phyloP scores from a whole-genome alignment of 2,329 filamentous ascomycete species.

The Ploettnerulaceae sp. region DNA sequence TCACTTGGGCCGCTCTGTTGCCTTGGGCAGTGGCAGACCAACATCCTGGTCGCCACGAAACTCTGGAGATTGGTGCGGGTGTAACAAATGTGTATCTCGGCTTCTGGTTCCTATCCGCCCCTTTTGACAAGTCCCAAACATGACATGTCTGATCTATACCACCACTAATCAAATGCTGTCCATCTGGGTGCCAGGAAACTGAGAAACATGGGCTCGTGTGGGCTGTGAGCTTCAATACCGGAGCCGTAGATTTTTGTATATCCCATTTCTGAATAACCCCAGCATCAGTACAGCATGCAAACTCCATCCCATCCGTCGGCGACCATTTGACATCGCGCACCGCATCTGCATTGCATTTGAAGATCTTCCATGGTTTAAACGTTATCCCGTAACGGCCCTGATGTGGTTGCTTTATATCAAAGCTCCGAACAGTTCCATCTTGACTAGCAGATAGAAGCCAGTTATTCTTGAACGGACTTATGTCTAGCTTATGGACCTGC shows the following conservation, averaged over 20 bases:
- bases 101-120: conserved; percentile 59
- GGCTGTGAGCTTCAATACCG: conserved; percentile 54
- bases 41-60: conserved; percentile 59
- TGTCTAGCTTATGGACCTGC: conserved; percentile 59
- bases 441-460: conserved; percentile 59
- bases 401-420: conserved; percentile 48
- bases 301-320: conserved; percentile 54
- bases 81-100: conserved; percentile 57
- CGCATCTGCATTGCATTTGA: conserved; percentile 46
- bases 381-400: conserved; percentile 45
- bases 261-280: conserved; percentile 62
- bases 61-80: conserved; percentile 53
- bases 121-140: conserved; percentile 60
- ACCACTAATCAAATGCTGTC: conserved; percentile 59
- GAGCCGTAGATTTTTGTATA: conserved; percentile 48
- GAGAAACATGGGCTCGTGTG: conserved; percentile 56
- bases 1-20: conserved; percentile 55
- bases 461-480: conserved; percentile 54
- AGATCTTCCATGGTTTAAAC: conserved; percentile 36
- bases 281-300: conserved; percentile 60
- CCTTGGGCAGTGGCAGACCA: conserved; percentile 62
- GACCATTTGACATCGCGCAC: conserved; percentile 63
- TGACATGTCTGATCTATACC: conserved; percentile 57
- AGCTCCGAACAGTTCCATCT: conserved; percentile 58
- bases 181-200: conserved; percentile 64